Evolutionary conservation across 2,329 filamentous ascomycete species (phyloP).

Genomic region (Thelonectria discophora): DNA sequence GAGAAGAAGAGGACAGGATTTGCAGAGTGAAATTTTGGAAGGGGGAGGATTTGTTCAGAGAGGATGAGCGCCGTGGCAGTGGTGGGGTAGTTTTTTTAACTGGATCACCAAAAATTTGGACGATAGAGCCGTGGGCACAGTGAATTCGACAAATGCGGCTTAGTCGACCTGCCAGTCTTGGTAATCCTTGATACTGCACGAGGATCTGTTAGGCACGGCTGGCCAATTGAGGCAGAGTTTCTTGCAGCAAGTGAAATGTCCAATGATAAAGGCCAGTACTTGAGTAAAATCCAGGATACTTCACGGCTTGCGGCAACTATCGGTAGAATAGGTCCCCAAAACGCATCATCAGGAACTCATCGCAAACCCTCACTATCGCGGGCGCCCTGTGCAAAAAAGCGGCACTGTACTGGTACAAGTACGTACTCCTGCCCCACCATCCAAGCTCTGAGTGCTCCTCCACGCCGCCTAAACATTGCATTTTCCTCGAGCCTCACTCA

Average conservation of each 20-base stretch:
- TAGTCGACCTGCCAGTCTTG: slow-evolving; percentile 22
- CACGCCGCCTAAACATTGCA: slow-evolving; percentile 16
- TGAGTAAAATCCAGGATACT: no score
- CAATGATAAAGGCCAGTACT: no score
- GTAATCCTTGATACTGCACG: no score
- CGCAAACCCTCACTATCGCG: not conserved
- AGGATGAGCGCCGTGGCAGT: slow-evolving; percentile 29
- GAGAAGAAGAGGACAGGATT: slow-evolving; percentile 17
- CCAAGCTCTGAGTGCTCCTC: slow-evolving; percentile 13
- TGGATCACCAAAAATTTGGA: slow-evolving; percentile 32
- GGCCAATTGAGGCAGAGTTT: no score
- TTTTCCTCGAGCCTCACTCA: slow-evolving; percentile 21
- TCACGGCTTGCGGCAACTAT: no score
- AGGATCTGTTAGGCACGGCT: no score
- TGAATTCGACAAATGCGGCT: not conserved
- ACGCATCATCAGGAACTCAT: no score
- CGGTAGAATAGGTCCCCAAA: no score
- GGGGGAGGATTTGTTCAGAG: slow-evolving; percentile 12
- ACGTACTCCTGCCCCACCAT: slow-evolving; percentile 30
- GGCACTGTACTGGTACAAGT: not conserved
- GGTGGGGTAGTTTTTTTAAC: slow-evolving; percentile 41
- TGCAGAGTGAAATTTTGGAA: slow-evolving; percentile 35
- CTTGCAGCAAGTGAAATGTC: no score
- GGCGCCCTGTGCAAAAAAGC: not conserved
- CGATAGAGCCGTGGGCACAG: slow-evolving; percentile 19